Evolutionary conservation across 1,284 basidiomycete species (phyloP).

Genomic region (Boletellus deceptivus): DNA sequence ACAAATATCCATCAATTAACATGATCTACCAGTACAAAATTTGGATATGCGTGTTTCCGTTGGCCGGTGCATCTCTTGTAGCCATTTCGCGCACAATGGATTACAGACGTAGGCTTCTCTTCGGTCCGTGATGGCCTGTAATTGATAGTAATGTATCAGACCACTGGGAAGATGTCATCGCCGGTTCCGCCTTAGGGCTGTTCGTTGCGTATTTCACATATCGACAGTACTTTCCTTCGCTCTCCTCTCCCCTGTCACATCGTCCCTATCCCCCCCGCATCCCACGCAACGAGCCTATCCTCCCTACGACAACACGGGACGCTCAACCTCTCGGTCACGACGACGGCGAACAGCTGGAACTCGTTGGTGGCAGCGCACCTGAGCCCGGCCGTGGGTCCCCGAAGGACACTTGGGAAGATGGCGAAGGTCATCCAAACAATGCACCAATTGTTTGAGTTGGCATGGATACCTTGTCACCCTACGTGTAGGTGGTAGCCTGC

Average conservation of each 20-base stretch:
- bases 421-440: slow-evolving; percentile 20
- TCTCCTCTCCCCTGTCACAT: slow-evolving; percentile 61
- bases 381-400: slow-evolving; percentile 34
- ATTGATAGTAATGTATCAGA: slow-evolving; percentile 42
- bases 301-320: slow-evolving; percentile 36
- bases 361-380: slow-evolving; percentile 20
- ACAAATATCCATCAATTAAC: slow-evolving; percentile 1
- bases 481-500: too few relatives aligned
- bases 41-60: slow-evolving; percentile 79
- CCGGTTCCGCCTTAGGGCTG: slow-evolving; percentile 77
- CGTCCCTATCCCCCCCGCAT: slow-evolving; percentile 76
- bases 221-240: slow-evolving; percentile 75
- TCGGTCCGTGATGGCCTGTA: not conserved
- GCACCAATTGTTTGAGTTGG: slow-evolving; percentile 9
- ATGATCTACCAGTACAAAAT: slow-evolving; percentile 56
- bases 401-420: slow-evolving; percentile 37
- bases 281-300: slow-evolving; percentile 39
- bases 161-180: slow-evolving; percentile 87
- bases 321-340: slow-evolving; percentile 5
- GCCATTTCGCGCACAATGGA: slow-evolving; percentile 93
- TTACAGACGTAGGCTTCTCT: slow-evolving; percentile 64
- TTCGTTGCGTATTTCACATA: slow-evolving; percentile 77
- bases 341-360: slow-evolving; percentile 25
- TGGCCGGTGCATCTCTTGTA: slow-evolving; percentile 80
- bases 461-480: too few relatives aligned